Evolutionary conservation across 495 filamentous ascomycete genomes (phyloP).

Genomic region (Lasiosphaeria miniovina): DNA sequence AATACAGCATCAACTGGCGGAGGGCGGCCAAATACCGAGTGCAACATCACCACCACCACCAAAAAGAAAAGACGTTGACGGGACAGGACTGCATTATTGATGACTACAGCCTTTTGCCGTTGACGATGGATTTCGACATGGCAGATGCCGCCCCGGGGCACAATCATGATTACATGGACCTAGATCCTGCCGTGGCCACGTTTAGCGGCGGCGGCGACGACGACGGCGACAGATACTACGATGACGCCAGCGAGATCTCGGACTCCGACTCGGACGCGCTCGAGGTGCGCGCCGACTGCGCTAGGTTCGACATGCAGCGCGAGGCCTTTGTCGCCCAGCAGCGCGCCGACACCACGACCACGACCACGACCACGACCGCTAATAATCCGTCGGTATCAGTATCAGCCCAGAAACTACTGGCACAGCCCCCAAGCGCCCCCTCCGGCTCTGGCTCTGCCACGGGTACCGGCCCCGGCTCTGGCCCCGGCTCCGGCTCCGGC

Average conservation of each 20-base stretch:
- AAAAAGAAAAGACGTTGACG: too few species aligned
- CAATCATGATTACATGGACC: neutral
- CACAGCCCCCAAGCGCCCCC: neutral
- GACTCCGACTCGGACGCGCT: slow-evolving; percentile 39
- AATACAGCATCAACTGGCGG: too few species aligned
- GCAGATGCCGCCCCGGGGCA: neutral
- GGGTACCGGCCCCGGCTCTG: neutral
- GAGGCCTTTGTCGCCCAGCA: slow-evolving; percentile 33
- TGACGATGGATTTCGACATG: too few species aligned
- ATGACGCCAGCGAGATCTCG: slow-evolving; percentile 29
- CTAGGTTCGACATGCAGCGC: slow-evolving; percentile 33
- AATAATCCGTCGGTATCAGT: too few species aligned
- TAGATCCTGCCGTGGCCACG: neutral
- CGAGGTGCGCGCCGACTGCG: slow-evolving; percentile 34
- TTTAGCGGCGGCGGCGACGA: slow-evolving; percentile 6
- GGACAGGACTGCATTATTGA: too few species aligned
- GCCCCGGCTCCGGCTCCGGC: neutral
- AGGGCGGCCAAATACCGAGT: too few species aligned
- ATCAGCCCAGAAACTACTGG: neutral
- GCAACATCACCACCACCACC: too few species aligned
- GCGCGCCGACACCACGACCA: slow-evolving; percentile 16
- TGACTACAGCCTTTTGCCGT: too few species aligned
- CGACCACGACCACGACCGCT: too few species aligned
- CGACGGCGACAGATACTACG: slow-evolving; percentile 16
- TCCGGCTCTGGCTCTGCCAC: neutral